A percentile compares a stretch with the other conserved stretches of the same genome.
These are phyloP conservation scores for Ceratocystis eucalypticola DNA, from an alignment of 2,329 filamentous ascomycete genomes.

Conservation along the genomic window DNA sequence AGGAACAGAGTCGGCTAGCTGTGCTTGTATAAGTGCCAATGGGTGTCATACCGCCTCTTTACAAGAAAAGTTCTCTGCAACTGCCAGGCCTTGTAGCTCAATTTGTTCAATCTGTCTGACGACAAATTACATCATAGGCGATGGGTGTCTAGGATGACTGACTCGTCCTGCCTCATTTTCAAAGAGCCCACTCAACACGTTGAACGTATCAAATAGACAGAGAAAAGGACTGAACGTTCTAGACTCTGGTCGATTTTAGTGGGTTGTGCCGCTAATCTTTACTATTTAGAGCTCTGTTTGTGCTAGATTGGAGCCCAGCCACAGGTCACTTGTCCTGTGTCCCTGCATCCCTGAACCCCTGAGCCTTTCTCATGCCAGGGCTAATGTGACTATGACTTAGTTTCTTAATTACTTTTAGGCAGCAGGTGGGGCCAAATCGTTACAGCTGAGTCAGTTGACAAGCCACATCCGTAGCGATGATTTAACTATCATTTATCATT, in stretches of 20 bases:
- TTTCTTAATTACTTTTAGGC: not conserved
- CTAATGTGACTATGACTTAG: not conserved
- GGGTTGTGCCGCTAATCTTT: not conserved
- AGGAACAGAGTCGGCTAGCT: not conserved
- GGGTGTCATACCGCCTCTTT: too few species aligned
- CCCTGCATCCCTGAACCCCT: not conserved
- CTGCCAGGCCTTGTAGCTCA: not conserved
- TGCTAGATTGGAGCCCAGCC: not conserved
- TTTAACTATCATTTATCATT: not conserved
- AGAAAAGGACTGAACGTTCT: not conserved
- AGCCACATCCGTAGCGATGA: not conserved
- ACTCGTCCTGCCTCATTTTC: not conserved
- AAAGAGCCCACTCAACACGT: not conserved
- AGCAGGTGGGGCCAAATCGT: slow-evolving; percentile 1
- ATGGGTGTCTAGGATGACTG: too few species aligned
- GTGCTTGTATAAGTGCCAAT: not conserved
- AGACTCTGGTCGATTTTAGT: not conserved
- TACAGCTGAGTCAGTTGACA: not conserved
- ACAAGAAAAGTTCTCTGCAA: too few species aligned
- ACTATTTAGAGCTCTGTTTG: not conserved
- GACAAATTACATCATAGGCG: slow-evolving; percentile 2
- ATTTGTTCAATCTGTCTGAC: not conserved
- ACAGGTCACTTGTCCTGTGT: not conserved
- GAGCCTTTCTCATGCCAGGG: slow-evolving; percentile 6
- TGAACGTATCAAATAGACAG: not conserved